Evolutionary conservation across 129 eudicot species (phyloP), one percentile per base, ranked within the genome.

Genomic region (Lonicera japonica): DNA sequence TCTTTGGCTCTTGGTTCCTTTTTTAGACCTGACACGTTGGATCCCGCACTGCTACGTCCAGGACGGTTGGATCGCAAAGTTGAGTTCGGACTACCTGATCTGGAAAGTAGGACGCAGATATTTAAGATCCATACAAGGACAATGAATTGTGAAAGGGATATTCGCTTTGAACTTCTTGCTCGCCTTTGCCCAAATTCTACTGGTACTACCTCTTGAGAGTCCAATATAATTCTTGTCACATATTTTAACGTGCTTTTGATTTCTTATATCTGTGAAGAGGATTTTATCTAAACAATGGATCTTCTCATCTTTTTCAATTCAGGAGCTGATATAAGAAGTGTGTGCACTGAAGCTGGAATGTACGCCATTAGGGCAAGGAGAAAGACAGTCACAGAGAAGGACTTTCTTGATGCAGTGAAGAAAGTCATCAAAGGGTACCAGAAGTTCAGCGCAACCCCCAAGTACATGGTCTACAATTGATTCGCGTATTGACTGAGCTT

Each of bases 181-280:
- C 91, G 97, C 21, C 95, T 90, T 21, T 90, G 97, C 80, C 97
- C 97, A 12, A 90, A 90, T 67, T 86, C 97, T 62, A 90, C 97
- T 45, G 97, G 97, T 90, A 74, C 16, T 29, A 21, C 51, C 11
- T 25, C 23, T 54, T 8, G 29, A 22, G 7, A 5, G 9, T 20
- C 29, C 58, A 54, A 19, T 43, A 2, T 43, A 4, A 43, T 43
- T 14, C 5, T 4, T 43, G 36, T 29, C 36, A 29, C 2, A 2
- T 6, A 29, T 29, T 29, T 29, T 29, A 29, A 6, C 6, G 36
- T 29, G 36, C 2, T 1, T 29, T 29, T 29, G n/a, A n/a, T n/a
- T 29, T 29, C 6, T 29, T 29, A 29, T 29, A 29, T 29, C 2
- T 29, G 36, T 29, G 36, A 29, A 29, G 36, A 8, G 13, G 55